phyloP scores from a whole-genome alignment of 1,284 basidiomycete species.

The Cystobasidium pallidum region DNA sequence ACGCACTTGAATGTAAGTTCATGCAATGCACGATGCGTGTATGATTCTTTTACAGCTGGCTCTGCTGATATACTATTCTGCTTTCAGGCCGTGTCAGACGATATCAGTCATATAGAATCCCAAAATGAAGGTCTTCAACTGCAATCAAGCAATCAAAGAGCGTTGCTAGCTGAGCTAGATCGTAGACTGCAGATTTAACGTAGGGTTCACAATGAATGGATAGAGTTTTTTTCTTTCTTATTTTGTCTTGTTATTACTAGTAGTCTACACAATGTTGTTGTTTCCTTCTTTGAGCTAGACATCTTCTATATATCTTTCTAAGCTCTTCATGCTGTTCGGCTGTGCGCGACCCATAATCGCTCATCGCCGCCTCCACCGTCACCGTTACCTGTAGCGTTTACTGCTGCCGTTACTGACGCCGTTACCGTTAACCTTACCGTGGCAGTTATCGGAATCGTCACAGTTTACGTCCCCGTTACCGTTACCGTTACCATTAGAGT shows the following conservation, averaged over 20 bases:
- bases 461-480: too few species aligned
- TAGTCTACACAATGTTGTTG: not conserved
- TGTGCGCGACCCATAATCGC: too few species aligned
- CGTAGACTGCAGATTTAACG: conserved; percentile 71
- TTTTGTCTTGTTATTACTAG: not conserved
- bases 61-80: not conserved
- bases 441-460: too few species aligned
- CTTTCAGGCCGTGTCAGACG: conserved; percentile 81
- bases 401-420: too few species aligned
- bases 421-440: too few species aligned
- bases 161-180: conserved; percentile 77
- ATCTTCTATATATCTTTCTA: too few species aligned
- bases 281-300: not conserved
- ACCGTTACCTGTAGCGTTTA: too few species aligned
- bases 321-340: too few species aligned
- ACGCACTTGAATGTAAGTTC: conserved; percentile 85
- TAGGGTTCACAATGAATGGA: not conserved
- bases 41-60: too few species aligned
- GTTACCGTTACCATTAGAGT: too few species aligned
- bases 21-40: not conserved
- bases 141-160: conserved; percentile 92
- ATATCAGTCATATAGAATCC: conserved; percentile 92
- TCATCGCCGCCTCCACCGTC: too few species aligned
- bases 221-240: too few species aligned
- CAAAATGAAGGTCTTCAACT: conserved; percentile 97